These are phyloP conservation scores for Leersia perrieri DNA, from an alignment of 176 grass and related monocot genomes.

Conservation along the genomic window DNA sequence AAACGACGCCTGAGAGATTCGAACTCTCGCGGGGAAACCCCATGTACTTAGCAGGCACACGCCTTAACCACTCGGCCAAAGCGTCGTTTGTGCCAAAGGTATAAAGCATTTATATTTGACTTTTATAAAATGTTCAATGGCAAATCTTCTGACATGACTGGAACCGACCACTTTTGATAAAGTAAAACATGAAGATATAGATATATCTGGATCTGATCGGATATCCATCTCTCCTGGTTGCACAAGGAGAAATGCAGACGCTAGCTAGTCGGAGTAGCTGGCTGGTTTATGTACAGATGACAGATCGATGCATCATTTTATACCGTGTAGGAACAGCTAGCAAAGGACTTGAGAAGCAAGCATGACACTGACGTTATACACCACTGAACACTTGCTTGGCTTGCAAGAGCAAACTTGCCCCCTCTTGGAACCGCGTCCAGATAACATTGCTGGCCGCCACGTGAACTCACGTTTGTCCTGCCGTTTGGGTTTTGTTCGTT, in stretches of 20 bases:
- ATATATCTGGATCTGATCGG: background rate
- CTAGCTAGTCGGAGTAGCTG: background rate
- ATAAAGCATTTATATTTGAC: no score
- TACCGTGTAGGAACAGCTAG: background rate
- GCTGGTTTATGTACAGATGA: background rate
- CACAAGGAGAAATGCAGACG: background rate
- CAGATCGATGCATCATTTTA: no score
- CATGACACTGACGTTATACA: background rate
- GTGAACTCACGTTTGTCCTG: constrained; percentile 24
- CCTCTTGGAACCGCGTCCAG: constrained; percentile 31
- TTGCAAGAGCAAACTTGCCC: constrained; percentile 31
- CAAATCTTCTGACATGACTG: no score
- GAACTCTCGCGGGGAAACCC: constrained; percentile 84
- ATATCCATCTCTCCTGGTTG: background rate
- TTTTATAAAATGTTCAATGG: no score
- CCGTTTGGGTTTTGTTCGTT: background rate
- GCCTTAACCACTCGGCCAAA: constrained; percentile 99
- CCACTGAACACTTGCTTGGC: constrained; percentile 33
- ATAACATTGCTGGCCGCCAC: constrained; percentile 16
- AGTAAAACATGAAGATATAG: background rate
- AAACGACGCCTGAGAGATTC: constrained; percentile 76
- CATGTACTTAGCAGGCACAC: constrained; percentile 99
- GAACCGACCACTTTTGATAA: background rate
- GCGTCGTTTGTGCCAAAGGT: background rate
- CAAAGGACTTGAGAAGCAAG: constrained; percentile 1